These are phyloP conservation scores for Plasmodium reichenowi DNA, from an alignment of 169 alveolate species.

Conservation along the genomic window DNA sequence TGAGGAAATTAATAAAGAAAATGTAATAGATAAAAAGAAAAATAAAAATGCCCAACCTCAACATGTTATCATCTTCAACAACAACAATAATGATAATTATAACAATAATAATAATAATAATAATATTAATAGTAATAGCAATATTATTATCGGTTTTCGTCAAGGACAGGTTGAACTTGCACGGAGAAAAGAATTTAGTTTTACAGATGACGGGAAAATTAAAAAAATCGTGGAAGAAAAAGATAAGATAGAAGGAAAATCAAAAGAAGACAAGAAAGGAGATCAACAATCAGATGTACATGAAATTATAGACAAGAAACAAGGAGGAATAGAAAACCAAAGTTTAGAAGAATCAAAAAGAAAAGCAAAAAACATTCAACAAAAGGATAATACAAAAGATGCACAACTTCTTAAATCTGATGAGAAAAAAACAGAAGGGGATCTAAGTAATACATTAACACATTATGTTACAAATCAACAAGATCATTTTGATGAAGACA, in stretches of 20 bases:
- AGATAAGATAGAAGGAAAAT: not conserved
- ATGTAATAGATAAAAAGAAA: not conserved
- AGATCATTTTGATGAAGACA: not conserved
- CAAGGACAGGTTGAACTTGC: too few species aligned
- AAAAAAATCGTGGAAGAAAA: not conserved
- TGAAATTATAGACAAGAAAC: too few species aligned
- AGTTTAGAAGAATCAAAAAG: too few species aligned
- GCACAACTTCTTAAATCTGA: not conserved
- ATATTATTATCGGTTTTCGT: too few species aligned
- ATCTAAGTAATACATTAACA: not conserved
- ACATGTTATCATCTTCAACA: not conserved
- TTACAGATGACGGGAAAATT: not conserved
- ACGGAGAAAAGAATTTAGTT: too few species aligned
- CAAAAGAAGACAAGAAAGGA: too few species aligned
- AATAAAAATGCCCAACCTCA: not conserved
- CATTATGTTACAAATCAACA: not conserved
- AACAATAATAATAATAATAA: too few species aligned
- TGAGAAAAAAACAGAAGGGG: not conserved
- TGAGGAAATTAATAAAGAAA: not conserved
- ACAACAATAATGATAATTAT: too few species aligned
- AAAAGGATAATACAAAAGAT: not conserved
- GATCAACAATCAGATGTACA: too few species aligned
- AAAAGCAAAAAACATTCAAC: too few species aligned
- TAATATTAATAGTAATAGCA: too few species aligned
- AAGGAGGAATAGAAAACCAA: too few species aligned